Evolutionary conservation across 176 grass and related monocot species (phyloP).

Genomic region (Miscanthus lutarioriparius): DNA sequence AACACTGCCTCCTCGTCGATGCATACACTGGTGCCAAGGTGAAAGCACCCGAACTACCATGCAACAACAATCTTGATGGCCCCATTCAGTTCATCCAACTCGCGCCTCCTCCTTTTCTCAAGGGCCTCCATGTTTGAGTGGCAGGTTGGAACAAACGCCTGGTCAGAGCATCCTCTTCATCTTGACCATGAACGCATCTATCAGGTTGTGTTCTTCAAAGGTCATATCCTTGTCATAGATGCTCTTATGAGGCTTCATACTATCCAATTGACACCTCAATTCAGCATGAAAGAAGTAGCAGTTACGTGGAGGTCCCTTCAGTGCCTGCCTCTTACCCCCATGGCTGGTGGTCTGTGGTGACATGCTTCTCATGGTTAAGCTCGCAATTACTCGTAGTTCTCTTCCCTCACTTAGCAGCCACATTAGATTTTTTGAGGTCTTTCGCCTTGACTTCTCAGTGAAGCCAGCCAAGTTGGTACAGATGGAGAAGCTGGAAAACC

Average conservation of each 20-base stretch:
- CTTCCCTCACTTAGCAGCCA: too few relatives aligned
- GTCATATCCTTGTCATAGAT: too few relatives aligned
- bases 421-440: not conserved
- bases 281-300: not conserved
- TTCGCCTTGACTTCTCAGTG: constrained; percentile 3
- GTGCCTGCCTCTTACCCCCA: not conserved
- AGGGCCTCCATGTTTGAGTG: too few relatives aligned
- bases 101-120: constrained; percentile 1
- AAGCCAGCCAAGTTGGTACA: not conserved
- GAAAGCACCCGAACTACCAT: constrained; percentile 3
- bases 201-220: too few relatives aligned
- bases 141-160: too few relatives aligned
- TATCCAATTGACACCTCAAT: too few relatives aligned
- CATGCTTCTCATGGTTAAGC: too few relatives aligned
- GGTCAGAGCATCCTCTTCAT: too few relatives aligned
- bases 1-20: constrained; percentile 32
- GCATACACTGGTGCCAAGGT: constrained; percentile 35
- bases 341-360: not conserved
- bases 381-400: too few relatives aligned
- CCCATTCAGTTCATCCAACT: constrained; percentile 41
- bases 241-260: too few relatives aligned
- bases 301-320: not conserved
- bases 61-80: not conserved
- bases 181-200: too few relatives aligned
- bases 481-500: constrained; percentile 18